A percentile compares a stretch with the other conserved stretches of the same genome.
Conservation (phyloP, 192 early-diverging fungal genomes). For the Coemansia sp. region DNA sequence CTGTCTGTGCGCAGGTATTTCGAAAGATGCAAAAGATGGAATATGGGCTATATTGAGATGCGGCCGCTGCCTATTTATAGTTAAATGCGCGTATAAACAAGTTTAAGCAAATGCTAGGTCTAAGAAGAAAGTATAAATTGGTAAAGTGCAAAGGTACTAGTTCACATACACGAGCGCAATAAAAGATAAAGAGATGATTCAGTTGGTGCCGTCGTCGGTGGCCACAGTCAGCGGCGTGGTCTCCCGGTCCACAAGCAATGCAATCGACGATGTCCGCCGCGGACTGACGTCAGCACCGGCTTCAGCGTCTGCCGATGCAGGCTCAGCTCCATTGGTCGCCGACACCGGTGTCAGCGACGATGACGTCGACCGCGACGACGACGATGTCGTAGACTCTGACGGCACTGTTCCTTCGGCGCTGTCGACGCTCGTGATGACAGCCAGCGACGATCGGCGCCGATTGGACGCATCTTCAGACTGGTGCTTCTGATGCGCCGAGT, state of each 20-base stretch:
- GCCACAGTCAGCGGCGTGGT: neutral
- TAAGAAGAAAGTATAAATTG: neutral
- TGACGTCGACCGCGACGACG: constrained; percentile 2
- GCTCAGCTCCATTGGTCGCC: neutral
- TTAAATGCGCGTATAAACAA: constrained; percentile 1
- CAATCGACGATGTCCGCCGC: constrained; percentile 34
- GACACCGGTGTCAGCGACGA: constrained; percentile 13
- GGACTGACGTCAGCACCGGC: neutral
- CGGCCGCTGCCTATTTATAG: neutral
- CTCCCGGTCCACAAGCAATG: constrained; percentile 23
- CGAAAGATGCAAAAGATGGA: neutral
- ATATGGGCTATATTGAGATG: neutral
- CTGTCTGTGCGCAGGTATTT: neutral
- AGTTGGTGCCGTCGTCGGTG: neutral
- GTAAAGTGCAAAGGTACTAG: neutral
- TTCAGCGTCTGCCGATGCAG: neutral
- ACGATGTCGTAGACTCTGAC: constrained; percentile 6
- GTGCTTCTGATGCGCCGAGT: neutral
- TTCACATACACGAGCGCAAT: constrained; percentile 1
- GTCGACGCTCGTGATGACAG: constrained; percentile 12
- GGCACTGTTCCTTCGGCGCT: neutral
- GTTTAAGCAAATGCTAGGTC: neutral
- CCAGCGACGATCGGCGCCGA: constrained; percentile 29
- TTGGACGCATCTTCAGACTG: constrained; percentile 8
- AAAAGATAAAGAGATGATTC: neutral